phyloP scores from a whole-genome alignment of 768 basidiomycete genomes.

The Suillus decipiens region DNA sequence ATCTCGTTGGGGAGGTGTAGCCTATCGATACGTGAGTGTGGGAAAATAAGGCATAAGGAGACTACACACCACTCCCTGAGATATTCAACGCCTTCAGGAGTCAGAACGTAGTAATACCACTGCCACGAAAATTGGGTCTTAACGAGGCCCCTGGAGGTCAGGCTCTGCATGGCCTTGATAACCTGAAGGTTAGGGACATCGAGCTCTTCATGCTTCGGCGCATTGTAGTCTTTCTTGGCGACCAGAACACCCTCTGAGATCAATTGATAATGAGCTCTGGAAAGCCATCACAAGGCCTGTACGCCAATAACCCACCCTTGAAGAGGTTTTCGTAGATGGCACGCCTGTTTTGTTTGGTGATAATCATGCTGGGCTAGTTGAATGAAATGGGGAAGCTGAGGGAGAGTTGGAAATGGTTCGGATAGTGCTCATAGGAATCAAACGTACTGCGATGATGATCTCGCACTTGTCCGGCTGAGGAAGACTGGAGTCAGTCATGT shows the following conservation, averaged over 20 bases:
- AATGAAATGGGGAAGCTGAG: slow-evolving; percentile 29
- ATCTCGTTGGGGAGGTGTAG: slow-evolving; percentile 94
- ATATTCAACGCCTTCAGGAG: slow-evolving; percentile 95
- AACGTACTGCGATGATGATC: slow-evolving; percentile 38
- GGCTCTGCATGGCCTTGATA: slow-evolving; percentile 70
- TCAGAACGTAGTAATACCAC: slow-evolving; percentile 97
- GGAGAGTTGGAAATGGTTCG: slow-evolving; percentile 15
- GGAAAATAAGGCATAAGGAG: background rate
- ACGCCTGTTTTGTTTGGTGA: slow-evolving; percentile 93
- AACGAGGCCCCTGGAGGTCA: slow-evolving; percentile 80
- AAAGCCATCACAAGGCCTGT: slow-evolving; percentile 1
- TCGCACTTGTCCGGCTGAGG: slow-evolving; percentile 39
- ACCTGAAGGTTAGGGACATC: slow-evolving; percentile 71
- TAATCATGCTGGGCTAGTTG: slow-evolving; percentile 76
- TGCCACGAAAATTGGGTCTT: slow-evolving; percentile 99
- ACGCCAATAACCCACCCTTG: slow-evolving; percentile 71
- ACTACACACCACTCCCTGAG: slow-evolving; percentile 78
- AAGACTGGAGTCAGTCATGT: slow-evolving; percentile 21
- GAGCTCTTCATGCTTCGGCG: slow-evolving; percentile 92
- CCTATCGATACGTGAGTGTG: slow-evolving; percentile 43
- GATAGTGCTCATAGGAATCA: background rate
- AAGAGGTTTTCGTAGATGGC: slow-evolving; percentile 99
- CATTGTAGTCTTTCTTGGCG: slow-evolving; percentile 99
- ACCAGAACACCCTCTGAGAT: slow-evolving; percentile 92
- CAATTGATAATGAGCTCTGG: slow-evolving; percentile 3